A percentile compares a stretch with the other conserved stretches of the same genome.
Evolutionary conservation across 176 grass and related monocot species (phyloP).

Genomic region (Cocos nucifera): DNA sequence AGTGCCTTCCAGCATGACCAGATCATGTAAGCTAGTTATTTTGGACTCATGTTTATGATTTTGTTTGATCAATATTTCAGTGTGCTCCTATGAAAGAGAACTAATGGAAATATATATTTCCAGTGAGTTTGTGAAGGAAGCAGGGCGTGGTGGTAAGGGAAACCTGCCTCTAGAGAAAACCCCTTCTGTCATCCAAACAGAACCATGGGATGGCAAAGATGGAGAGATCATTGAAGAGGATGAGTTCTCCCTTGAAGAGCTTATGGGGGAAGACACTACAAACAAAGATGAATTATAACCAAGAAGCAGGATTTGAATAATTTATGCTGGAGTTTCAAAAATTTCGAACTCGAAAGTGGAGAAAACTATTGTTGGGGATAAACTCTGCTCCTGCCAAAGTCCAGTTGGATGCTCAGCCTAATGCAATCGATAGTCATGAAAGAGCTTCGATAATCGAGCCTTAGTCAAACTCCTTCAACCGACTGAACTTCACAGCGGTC

Average conservation of each 20-base stretch:
- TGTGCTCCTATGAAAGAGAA: not conserved
- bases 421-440: too few species aligned
- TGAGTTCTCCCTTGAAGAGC: constrained; percentile 91
- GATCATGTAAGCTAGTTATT: constrained; percentile 51
- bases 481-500: too few species aligned
- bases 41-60: not conserved
- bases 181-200: constrained; percentile 42
- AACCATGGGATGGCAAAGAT: constrained; percentile 97
- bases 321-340: too few species aligned
- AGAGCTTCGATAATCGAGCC: too few species aligned
- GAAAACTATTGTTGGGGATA: too few species aligned
- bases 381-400: too few species aligned
- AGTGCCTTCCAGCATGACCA: constrained; percentile 73
- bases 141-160: constrained; percentile 78
- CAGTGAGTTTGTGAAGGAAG: constrained; percentile 94
- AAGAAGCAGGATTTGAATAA: too few species aligned
- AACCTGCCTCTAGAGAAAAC: constrained; percentile 59
- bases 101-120: constrained; percentile 16
- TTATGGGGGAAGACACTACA: constrained; percentile 51
- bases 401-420: too few species aligned
- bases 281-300: constrained; percentile 76
- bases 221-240: constrained; percentile 86
- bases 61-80: not conserved
- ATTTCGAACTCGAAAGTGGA: too few species aligned
- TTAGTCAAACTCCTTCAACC: too few species aligned